Base-by-base conservation (phyloP, 164 flowering plant species). In the Saururus chinensis region DNA sequence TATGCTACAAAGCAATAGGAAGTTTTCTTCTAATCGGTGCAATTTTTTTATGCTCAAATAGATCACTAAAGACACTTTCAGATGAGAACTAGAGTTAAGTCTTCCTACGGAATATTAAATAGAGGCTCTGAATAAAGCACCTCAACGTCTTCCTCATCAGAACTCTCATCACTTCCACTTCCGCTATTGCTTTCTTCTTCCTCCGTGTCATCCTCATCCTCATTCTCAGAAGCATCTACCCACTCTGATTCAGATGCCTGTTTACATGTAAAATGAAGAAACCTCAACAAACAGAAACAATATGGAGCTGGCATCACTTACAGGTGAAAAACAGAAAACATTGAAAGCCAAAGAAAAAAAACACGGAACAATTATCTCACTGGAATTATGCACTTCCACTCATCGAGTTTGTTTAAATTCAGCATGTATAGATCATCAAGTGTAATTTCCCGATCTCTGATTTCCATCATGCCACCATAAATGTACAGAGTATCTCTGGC, bases 391-490 rank as follows among this genome's bases (percentile, higher is more conserved):
- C 97, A 90, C 76, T 87, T 93, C 97, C 99, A 93, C 65, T 93
- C 97, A 68, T 93, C 99, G 65, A 93, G 96, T 75, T 93, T 93
- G 80, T 88, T 86, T 59, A 90, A 92, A 78, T 93, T 90, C 53
- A 90, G 95, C 21, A 80, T 75, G 78, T 86, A 88, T 45, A 93
- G 59, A 74, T 93, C 99, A 80, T 93, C 97, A 53, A 93, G 88
- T 19, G 95, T 85, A 70, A 93, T 80, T 75, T 93, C 99, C 70
- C 57, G 76, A 75, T 93, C 99, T 74, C 77, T 86, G 64, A 84
- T 68, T 77, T 93, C 99, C 96, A 93, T 85, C 90, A 87, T 88
- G 64, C 99, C 97, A 24, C 99, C 99, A 72, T 85, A 93, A 19
- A 93, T 62, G 59, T 90, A 90, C 51, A 93, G 61, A 22, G 84